Evolutionary conservation across 2,329 filamentous ascomycete species (phyloP), one percentile per base, ranked within the genome.

Genomic region (Phialocephala subalpina): DNA sequence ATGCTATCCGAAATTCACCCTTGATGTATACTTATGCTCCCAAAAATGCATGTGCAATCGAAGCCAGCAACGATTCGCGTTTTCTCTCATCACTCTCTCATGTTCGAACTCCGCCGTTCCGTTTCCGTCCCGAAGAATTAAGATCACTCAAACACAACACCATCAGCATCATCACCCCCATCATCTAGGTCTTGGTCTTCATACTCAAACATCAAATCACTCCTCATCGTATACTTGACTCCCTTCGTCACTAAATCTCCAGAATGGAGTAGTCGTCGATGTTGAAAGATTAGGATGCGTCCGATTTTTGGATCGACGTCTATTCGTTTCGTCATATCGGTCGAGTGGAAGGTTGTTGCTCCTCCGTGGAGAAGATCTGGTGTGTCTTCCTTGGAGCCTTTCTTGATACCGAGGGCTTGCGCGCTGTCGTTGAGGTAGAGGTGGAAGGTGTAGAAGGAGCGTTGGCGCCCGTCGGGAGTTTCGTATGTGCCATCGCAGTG

Each of bases 401-500:
- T 66, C 66, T 3, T 74, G 69, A 68, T 69, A 9, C 77, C 79
- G 3, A 77, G 78, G 49, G 77, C 82, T 62, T 80, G 78, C 60
- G 79, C 77, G 14, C 81, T 83, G 69, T 84, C 82, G 66, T 85
- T 85, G 33, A 86, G 77, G 69, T 86, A 88, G 12, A 89, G 76
- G 53, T 89, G 86, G 4, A 87, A 66, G 0, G 87, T 89, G 72
- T 84, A 86, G 62, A 82, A 80, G 8, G 75, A 75, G 2, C 66
- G 59, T 35, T 70, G 57, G 3, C 38, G 40, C 8, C 70, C 69
- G 33, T 73, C 72, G n/a, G 63, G 64, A 1, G 66, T 70, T 18
- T 80, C 80, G 71, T 91, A 95, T 0, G 80, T 72, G 0, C 86
- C 88, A 74, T 95, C 92, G 70, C 85, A 89, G 74, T 95, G 92